Evolutionary conservation across 805 yeast genomes (phyloP).

Genomic region (Naumovozyma castellii): DNA sequence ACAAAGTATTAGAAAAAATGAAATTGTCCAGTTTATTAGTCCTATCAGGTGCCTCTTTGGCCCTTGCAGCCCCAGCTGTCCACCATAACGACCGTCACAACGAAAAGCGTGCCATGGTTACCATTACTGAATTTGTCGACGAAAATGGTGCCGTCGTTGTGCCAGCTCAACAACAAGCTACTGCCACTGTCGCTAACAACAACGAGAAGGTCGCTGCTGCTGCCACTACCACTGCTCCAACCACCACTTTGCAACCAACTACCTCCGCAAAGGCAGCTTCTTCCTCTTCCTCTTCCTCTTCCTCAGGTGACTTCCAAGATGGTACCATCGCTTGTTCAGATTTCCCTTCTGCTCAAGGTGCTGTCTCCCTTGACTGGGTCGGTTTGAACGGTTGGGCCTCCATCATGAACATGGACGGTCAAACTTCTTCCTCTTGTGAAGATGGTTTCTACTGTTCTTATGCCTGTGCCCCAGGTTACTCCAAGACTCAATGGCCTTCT

Average conservation of each 20-base stretch:
- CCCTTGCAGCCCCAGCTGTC: slow-evolving; percentile 24
- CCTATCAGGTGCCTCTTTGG: slow-evolving; percentile 19
- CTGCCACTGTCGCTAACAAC: slow-evolving; percentile 16
- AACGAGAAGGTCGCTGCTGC: slow-evolving; percentile 3
- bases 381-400: slow-evolving; percentile 40
- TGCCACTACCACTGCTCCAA: slow-evolving; percentile 7
- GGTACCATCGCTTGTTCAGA: slow-evolving; percentile 56
- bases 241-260: slow-evolving; percentile 8
- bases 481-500: slow-evolving; percentile 73
- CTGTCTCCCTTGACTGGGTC: slow-evolving; percentile 47
- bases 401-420: slow-evolving; percentile 56
- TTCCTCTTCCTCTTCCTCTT: slow-evolving; percentile 32
- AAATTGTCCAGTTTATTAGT: slow-evolving; percentile 17
- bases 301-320: slow-evolving; percentile 49
- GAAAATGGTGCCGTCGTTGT: slow-evolving; percentile 22
- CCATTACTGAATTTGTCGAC: slow-evolving; percentile 28
- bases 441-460: slow-evolving; percentile 69
- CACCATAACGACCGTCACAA: slow-evolving; percentile 17
- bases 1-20: slow-evolving; percentile 12
- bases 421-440: slow-evolving; percentile 48
- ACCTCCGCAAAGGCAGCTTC: slow-evolving; percentile 19
- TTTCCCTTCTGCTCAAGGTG: slow-evolving; percentile 67
- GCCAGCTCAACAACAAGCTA: slow-evolving; percentile 11
- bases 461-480: slow-evolving; percentile 73
- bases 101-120: slow-evolving; percentile 26